Base-by-base conservation (phyloP, 2,329 filamentous ascomycete species). In the Dactylonectria macrodidyma region DNA sequence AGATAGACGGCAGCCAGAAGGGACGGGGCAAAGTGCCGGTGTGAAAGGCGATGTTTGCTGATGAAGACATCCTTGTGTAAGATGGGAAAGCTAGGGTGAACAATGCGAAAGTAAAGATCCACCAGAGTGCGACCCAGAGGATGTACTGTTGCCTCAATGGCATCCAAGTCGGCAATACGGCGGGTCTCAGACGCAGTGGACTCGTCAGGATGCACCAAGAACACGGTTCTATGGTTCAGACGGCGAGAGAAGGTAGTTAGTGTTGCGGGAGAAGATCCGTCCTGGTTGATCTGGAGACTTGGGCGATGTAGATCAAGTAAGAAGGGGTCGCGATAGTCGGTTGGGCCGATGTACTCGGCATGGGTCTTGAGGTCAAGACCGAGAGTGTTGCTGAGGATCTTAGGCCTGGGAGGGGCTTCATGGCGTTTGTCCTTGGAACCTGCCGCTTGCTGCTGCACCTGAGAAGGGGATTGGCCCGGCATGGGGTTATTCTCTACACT, bases 21-120 rank as follows among this genome's bases (percentile, higher is more conserved):
- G 10, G 88, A 86, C 1, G 89, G 88, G 0, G 88, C 87, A 68
- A 91, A 88, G 70, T 90, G 87, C 46, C 84, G 82, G 70, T 89
- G 86, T 0, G 87, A 87, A 11, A 86, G 81, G 33, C 83, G 82
- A 71, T 91, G 90, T 75, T 90, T 90, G 73, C 90, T 88, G 44
- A 90, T 81, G 67, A 89, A 91, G 12, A 90, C 88, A 36, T 85
- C 86, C 74, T 90, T 90, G 73, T 90, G 87, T 3, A 90, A 76
- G 54, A 90, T 85, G 1, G 88, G 88, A 71, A 88, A 89, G 64
- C 83, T 85, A 0, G 88, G 88, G 70, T 90, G 88, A 9, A 90
- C 84, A 46, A 89, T 86, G 30, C 87, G 83, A 76, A 93, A 93
- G 81, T 92, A 93, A 22, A 93, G 84, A 71, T 91, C 89, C 70